Evolutionary conservation across 345 rosid genomes (phyloP).

Genomic region (Heritiera littoralis): DNA sequence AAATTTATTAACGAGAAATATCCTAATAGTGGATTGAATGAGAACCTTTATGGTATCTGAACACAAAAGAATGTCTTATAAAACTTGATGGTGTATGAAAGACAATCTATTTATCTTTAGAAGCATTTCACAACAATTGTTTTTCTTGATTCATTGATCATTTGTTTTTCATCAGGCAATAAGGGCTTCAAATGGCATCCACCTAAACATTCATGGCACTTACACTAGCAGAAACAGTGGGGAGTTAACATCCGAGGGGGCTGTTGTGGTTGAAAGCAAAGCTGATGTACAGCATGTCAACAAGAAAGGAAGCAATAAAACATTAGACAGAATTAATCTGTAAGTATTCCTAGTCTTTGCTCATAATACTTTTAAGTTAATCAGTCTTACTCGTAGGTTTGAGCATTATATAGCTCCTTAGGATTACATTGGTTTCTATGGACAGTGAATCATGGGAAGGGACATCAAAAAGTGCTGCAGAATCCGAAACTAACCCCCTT

Average conservation of each 20-base stretch:
- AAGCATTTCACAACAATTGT: neutral
- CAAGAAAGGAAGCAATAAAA: constrained; percentile 44
- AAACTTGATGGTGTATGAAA: neutral
- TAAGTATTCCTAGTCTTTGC: constrained; percentile 37
- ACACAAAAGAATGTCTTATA: neutral
- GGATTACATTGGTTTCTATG: constrained; percentile 18
- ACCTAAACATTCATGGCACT: constrained; percentile 18
- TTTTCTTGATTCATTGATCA: neutral
- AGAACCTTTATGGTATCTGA: neutral
- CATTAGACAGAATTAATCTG: constrained; percentile 72
- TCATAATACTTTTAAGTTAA: constrained; percentile 9
- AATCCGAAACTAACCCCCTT: constrained; percentile 51
- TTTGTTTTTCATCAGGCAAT: constrained; percentile 52
- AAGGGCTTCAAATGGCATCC: constrained; percentile 25
- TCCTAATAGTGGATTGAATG: neutral
- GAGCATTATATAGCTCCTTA: constrained; percentile 7
- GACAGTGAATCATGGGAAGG: constrained; percentile 83
- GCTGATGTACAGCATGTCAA: constrained; percentile 32
- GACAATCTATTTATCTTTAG: neutral
- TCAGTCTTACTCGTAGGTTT: constrained; percentile 17
- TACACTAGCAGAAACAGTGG: constrained; percentile 10
- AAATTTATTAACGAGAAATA: neutral
- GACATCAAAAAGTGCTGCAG: constrained; percentile 32
- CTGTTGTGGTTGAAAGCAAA: constrained; percentile 28
- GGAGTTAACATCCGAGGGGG: constrained; percentile 26